Evolutionary conservation across 192 early-diverging fungal genomes (phyloP).

Genomic region (Borealophlyctis nickersoniae): DNA sequence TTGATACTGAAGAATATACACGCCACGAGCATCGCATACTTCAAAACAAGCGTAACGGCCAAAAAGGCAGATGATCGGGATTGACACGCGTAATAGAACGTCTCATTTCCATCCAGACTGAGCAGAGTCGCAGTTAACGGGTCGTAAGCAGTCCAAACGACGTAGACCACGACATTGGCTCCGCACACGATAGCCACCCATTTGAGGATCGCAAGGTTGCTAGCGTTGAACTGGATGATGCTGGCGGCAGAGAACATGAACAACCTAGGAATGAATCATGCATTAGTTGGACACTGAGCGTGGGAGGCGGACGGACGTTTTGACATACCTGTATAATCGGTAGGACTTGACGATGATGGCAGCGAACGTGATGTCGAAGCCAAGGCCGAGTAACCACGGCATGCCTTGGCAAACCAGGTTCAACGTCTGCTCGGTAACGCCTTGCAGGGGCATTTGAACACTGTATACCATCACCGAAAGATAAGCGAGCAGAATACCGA

Average conservation of each 20-base stretch:
- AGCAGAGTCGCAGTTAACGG: constrained; percentile 12
- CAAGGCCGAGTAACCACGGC: constrained; percentile 25
- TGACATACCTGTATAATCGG: constrained; percentile 10
- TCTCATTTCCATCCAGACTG: constrained; percentile 18
- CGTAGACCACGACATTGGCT: constrained; percentile 16
- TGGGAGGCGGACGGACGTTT: not conserved
- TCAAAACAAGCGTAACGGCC: constrained; percentile 10
- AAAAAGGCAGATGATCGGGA: not conserved
- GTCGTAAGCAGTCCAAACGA: constrained; percentile 18
- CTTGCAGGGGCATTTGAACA: constrained; percentile 12
- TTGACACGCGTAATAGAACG: constrained; percentile 21
- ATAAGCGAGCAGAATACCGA: constrained; percentile 18
- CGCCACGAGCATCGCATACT: constrained; percentile 20
- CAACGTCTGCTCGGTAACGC: constrained; percentile 4
- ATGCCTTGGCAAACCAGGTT: constrained; percentile 11
- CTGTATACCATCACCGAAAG: constrained; percentile 9
- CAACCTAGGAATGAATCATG: no score
- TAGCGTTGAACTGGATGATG: constrained; percentile 21
- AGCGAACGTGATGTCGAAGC: constrained; percentile 26
- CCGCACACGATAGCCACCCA: constrained; percentile 22
- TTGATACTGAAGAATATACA: constrained; percentile 23
- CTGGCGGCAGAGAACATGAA: constrained; percentile 18
- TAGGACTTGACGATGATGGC: constrained; percentile 28
- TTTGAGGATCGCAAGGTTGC: constrained; percentile 20
- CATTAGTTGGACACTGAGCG: no score